phyloP scores from a whole-genome alignment of 73 alveolate genomes.

The Paramecium sexaurelia region DNA sequence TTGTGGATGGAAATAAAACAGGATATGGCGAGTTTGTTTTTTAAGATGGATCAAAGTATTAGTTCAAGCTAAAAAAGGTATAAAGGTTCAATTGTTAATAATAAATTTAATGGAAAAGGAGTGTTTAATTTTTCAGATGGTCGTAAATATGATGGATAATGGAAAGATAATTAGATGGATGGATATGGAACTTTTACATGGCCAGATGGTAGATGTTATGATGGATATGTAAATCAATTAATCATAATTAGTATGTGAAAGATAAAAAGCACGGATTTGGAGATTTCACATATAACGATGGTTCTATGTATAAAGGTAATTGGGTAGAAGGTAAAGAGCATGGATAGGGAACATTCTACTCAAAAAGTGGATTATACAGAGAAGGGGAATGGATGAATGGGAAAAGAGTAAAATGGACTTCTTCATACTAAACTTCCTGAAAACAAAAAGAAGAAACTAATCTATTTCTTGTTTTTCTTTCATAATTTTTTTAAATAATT shows the following conservation, averaged over 20 bases:
- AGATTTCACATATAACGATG: slow-evolving; percentile 48
- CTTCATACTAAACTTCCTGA: slow-evolving; percentile 36
- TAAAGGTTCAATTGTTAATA: slow-evolving; percentile 31
- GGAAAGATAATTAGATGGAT: slow-evolving; percentile 51
- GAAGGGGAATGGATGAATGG: slow-evolving; percentile 65
- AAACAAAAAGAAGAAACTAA: background rate
- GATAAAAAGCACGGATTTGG: slow-evolving; percentile 56
- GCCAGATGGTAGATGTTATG: slow-evolving; percentile 57
- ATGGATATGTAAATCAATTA: slow-evolving; percentile 1
- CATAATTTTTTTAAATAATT: background rate
- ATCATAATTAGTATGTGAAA: slow-evolving; percentile 24
- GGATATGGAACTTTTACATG: slow-evolving; percentile 52
- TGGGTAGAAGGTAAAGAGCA: slow-evolving; percentile 65
- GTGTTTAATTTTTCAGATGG: slow-evolving; percentile 65
- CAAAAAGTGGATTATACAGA: slow-evolving; percentile 1
- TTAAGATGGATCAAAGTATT: slow-evolving; percentile 70
- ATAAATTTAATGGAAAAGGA: slow-evolving; percentile 68
- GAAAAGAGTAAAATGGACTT: slow-evolving; percentile 57
- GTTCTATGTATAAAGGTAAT: slow-evolving; percentile 44
- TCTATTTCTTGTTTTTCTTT: slow-evolving; percentile 25
- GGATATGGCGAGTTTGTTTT: slow-evolving; percentile 72
- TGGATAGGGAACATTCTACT: slow-evolving; percentile 48
- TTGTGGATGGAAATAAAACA: slow-evolving; percentile 70
- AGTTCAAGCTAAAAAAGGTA: slow-evolving; percentile 48
- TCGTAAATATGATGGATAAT: slow-evolving; percentile 60